Evolutionary conservation across 768 basidiomycete genomes (phyloP).

Genomic region (Pholiota conissans): DNA sequence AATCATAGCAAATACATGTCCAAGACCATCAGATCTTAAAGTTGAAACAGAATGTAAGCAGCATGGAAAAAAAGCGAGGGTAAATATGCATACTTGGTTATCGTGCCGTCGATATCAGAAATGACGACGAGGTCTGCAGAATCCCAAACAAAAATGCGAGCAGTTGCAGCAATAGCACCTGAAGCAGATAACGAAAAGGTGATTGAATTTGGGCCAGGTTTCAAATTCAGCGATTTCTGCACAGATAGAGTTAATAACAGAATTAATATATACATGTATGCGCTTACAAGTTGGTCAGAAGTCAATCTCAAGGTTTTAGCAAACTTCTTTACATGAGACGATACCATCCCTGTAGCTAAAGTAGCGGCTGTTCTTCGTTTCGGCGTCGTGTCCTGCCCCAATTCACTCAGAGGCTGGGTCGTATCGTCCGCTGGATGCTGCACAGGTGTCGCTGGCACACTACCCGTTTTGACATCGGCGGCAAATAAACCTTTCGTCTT

Average conservation of each 20-base stretch:
- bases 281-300: conserved; percentile 87
- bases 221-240: conserved; percentile 86
- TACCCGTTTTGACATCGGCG: conserved; percentile 7
- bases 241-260: neutral
- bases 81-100: conserved; percentile 78
- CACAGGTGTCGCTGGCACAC: conserved; percentile 29
- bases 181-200: conserved; percentile 91
- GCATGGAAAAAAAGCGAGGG: neutral
- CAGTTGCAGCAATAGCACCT: conserved; percentile 81
- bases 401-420: neutral
- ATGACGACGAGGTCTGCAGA: conserved; percentile 88
- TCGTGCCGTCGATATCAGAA: conserved; percentile 98
- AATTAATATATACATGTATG: neutral
- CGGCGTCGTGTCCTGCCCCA: conserved; percentile 10
- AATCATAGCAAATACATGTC: conserved; percentile 96
- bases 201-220: conserved; percentile 85
- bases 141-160: conserved; percentile 96
- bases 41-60: neutral
- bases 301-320: conserved; percentile 93
- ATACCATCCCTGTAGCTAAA: conserved; percentile 5
- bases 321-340: conserved; percentile 48
- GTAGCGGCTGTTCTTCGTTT: conserved; percentile 15
- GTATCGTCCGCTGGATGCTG: conserved; percentile 25
- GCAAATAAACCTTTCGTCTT: conserved; percentile 4
- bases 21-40: conserved; percentile 87